Evolutionary conservation across 139 green algal species (phyloP).

Genomic region (Microglena sp.): DNA sequence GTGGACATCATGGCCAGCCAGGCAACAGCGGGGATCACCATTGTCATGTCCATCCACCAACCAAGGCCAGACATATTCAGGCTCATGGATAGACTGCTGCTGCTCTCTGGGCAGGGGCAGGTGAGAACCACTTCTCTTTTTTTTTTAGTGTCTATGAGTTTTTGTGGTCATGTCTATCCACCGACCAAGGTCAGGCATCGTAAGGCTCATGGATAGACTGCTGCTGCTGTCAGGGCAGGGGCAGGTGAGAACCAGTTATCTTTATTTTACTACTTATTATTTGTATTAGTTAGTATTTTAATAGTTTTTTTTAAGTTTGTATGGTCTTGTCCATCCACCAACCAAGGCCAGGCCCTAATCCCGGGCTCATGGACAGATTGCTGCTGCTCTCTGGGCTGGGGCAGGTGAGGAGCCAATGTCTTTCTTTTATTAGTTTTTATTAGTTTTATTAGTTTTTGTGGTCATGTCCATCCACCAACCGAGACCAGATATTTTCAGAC

Average conservation of each 20-base stretch:
- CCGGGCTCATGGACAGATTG: conserved; percentile 44
- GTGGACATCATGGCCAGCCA: conserved; percentile 51
- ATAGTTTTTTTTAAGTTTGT: too few relatives aligned
- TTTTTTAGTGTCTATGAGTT: too few relatives aligned
- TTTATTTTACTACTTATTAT: too few relatives aligned
- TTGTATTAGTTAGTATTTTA: too few relatives aligned
- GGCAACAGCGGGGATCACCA: conserved; percentile 32
- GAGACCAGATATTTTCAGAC: too few relatives aligned
- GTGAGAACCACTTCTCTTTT: too few relatives aligned
- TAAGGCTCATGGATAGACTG: conserved; percentile 44
- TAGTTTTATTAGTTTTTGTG: too few relatives aligned
- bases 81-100: conserved; percentile 45
- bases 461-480: too few relatives aligned
- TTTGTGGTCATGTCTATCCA: conserved; percentile 57
- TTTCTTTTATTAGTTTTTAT: too few relatives aligned
- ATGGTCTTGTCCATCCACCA: conserved; percentile 59
- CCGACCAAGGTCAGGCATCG: conserved; percentile 55
- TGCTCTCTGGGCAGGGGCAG: conserved; percentile 40
- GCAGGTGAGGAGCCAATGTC: conserved; percentile 24
- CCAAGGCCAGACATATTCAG: conserved; percentile 53
- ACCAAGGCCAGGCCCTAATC: conserved; percentile 52
- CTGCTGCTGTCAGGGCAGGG: conserved; percentile 42
- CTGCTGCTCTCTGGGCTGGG: conserved; percentile 41
- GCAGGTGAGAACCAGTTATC: conserved; percentile 33
- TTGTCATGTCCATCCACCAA: conserved; percentile 61